Conservation (phyloP, 2,329 filamentous ascomycete genomes). For the Aspergillus pseudoviridinutans region DNA sequence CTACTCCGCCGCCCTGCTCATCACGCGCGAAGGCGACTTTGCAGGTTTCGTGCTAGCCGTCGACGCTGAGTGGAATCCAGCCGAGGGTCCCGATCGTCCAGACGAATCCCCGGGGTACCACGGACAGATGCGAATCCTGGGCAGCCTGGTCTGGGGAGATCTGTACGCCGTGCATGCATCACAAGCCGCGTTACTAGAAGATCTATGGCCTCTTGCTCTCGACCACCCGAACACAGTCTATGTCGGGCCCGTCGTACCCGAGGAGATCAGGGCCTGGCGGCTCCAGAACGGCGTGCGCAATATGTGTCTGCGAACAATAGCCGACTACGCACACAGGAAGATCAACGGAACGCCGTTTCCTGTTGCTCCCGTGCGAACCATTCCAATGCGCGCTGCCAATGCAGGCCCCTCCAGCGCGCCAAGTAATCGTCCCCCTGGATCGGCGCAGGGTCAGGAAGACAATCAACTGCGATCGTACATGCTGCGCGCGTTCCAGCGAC, state of each 20-base stretch:
- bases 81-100: constrained; percentile 4
- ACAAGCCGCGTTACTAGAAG: constrained; percentile 12
- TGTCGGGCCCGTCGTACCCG: constrained; percentile 17
- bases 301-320: constrained; percentile 1
- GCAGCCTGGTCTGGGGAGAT: constrained; percentile 28
- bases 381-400: not conserved
- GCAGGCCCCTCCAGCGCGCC: not conserved
- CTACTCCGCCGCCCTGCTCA: constrained; percentile 5
- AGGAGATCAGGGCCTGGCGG: constrained; percentile 9
- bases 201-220: constrained; percentile 27
- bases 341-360: not conserved
- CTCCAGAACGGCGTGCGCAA: constrained; percentile 7
- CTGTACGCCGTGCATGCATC: constrained; percentile 17
- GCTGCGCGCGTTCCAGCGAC: not conserved
- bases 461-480: not conserved
- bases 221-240: constrained; percentile 26
- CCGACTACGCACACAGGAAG: constrained; percentile 5
- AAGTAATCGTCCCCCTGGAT: not conserved
- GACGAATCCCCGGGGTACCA: constrained; percentile 19
- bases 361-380: not conserved
- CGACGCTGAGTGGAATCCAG: constrained; percentile 18
- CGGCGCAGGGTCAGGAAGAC: not conserved
- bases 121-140: constrained; percentile 26
- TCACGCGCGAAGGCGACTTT: constrained; percentile 15
- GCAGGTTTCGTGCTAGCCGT: constrained; percentile 20